Evolutionary conservation across 78 protist genomes (phyloP).

Genomic region (Isochrysis galbana): DNA sequence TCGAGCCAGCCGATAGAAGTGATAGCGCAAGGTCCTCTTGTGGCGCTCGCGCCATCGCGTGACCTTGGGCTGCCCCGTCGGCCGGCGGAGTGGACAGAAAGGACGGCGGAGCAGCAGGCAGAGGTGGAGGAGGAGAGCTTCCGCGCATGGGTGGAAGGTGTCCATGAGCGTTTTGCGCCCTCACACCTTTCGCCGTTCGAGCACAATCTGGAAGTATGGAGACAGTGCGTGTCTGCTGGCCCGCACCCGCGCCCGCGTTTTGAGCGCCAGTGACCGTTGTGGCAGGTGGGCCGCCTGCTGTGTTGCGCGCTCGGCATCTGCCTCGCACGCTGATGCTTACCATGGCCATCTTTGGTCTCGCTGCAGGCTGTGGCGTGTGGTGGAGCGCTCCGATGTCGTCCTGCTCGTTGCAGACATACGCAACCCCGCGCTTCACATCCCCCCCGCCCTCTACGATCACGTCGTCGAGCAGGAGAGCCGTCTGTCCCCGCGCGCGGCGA

Average conservation of each 20-base stretch:
- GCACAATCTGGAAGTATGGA: constrained; percentile 73
- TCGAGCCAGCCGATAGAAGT: not conserved
- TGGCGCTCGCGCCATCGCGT: not conserved
- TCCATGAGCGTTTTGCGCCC: no score
- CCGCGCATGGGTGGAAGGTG: no score
- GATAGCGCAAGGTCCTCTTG: not conserved
- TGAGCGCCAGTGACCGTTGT: not conserved
- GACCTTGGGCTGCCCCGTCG: not conserved
- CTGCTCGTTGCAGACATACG: constrained; percentile 76
- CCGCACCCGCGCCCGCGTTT: not conserved
- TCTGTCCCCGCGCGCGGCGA: not conserved
- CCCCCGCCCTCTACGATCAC: constrained; percentile 66
- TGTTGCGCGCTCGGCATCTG: not conserved
- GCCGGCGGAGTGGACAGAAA: not conserved
- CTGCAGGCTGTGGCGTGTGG: constrained; percentile 87
- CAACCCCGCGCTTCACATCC: constrained; percentile 80
- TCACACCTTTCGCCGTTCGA: constrained; percentile 81
- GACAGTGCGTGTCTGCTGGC: not conserved
- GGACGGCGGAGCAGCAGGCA: not conserved
- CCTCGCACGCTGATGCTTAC: not conserved
- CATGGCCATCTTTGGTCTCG: constrained; percentile 48
- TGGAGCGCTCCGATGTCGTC: constrained; percentile 75
- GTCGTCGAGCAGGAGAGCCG: no score
- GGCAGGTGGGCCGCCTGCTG: not conserved
- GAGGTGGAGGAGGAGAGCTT: no score